These are phyloP conservation scores for Cordyceps farinosa DNA, from an alignment of 2,329 filamentous ascomycete species.

Conservation along the genomic window DNA sequence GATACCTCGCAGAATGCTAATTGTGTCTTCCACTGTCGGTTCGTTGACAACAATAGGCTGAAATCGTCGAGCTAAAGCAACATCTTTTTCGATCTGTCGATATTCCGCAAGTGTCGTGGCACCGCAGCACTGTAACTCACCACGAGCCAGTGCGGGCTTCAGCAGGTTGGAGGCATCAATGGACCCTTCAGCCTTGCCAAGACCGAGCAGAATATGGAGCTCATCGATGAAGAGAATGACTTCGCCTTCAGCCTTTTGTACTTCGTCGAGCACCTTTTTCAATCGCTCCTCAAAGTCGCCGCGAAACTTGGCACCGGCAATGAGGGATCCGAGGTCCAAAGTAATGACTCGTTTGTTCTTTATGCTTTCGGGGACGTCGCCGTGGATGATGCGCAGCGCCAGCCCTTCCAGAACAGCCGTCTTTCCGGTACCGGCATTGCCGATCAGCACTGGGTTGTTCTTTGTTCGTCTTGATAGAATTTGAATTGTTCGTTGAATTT, in stretches of 20 bases:
- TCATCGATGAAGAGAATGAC: slow-evolving; percentile 96
- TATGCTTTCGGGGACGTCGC: slow-evolving; percentile 92
- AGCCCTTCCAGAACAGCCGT: slow-evolving; percentile 90
- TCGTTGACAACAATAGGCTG: slow-evolving; percentile 94
- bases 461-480: slow-evolving; percentile 90
- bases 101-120: slow-evolving; percentile 94
- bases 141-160: slow-evolving; percentile 88
- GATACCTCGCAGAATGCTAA: slow-evolving; percentile 92
- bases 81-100: slow-evolving; percentile 90
- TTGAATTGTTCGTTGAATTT: slow-evolving; percentile 93
- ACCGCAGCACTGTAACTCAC: slow-evolving; percentile 91
- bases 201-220: slow-evolving; percentile 81
- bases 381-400: slow-evolving; percentile 82
- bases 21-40: slow-evolving; percentile 84
- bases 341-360: slow-evolving; percentile 90
- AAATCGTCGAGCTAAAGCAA: slow-evolving; percentile 85
- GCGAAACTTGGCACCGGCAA: slow-evolving; percentile 91
- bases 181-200: slow-evolving; percentile 92
- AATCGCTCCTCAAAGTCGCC: slow-evolving; percentile 95
- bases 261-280: slow-evolving; percentile 87
- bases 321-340: slow-evolving; percentile 84
- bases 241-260: slow-evolving; percentile 80
- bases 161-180: slow-evolving; percentile 94
- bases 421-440: slow-evolving; percentile 86
- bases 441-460: slow-evolving; percentile 94